A percentile compares a stretch with the other conserved stretches of the same genome.
These are phyloP conservation scores for Chaetomium fimeti DNA, from an alignment of 495 filamentous ascomycete species.

Conservation along the genomic window DNA sequence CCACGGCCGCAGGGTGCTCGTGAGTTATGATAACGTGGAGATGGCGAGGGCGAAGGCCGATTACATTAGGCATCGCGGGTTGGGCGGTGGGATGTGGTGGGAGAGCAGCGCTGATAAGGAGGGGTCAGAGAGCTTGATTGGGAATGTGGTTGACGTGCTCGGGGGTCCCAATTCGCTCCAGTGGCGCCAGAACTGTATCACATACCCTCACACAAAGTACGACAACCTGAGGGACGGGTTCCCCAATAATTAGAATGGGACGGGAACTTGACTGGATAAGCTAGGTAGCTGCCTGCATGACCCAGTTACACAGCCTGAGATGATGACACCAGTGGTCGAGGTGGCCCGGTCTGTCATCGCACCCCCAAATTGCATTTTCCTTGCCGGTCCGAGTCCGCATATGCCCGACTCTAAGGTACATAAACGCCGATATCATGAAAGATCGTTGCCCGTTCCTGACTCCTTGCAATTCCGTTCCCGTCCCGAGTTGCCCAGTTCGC, in stretches of 20 bases:
- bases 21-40: conserved; percentile 74
- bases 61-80: conserved; percentile 61
- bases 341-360: conserved; percentile 25
- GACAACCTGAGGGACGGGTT: conserved; percentile 70
- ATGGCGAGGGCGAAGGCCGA: conserved; percentile 67
- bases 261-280: conserved; percentile 19
- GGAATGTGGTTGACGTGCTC: conserved; percentile 59
- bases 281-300: conserved; percentile 18
- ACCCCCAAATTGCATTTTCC: conserved; percentile 40
- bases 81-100: conserved; percentile 97
- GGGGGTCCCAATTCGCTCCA: conserved; percentile 58
- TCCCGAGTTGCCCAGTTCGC: conserved; percentile 18
- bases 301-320: conserved; percentile 16
- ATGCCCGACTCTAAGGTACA: conserved; percentile 40
- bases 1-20: conserved; percentile 55
- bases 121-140: conserved; percentile 66
- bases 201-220: conserved; percentile 74
- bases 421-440: conserved; percentile 36
- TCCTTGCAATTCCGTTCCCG: conserved; percentile 33
- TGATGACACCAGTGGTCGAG: background rate
- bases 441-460: conserved; percentile 29
- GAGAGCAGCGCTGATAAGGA: conserved; percentile 79
- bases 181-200: conserved; percentile 62
- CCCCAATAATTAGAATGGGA: conserved; percentile 39
- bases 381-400: conserved; percentile 36